Percentiles rank a stretch among this genome's conserved stretches.
Conservation (phyloP, 805 yeast genomes). For the Kodamaea nitidulidarum region DNA sequence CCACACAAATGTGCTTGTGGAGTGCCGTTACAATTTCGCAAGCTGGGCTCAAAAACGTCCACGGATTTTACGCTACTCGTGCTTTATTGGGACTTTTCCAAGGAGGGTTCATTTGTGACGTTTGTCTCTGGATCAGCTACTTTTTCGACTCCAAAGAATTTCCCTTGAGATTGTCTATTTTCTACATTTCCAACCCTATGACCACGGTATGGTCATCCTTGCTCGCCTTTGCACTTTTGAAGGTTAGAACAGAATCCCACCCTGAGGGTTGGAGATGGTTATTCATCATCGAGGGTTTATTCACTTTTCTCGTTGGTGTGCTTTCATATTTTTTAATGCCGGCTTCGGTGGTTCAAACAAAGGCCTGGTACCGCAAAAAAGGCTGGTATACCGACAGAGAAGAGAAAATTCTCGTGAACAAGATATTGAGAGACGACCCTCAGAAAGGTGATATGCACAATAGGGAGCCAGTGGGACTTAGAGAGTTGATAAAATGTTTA, state of each 20-base stretch:
- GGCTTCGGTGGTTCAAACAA: constrained; percentile 43
- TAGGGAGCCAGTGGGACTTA: constrained; percentile 22
- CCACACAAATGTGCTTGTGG: constrained; percentile 23
- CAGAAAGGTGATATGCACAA: constrained; percentile 30
- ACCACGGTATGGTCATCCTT: constrained; percentile 46
- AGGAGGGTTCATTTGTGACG: constrained; percentile 51
- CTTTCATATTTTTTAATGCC: constrained; percentile 42
- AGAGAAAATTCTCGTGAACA: constrained; percentile 26
- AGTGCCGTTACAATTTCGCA: constrained; percentile 22
- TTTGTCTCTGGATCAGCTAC: constrained; percentile 60
- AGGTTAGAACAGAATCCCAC: constrained; percentile 24
- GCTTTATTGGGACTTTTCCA: constrained; percentile 22
- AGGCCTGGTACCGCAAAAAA: constrained; percentile 16
- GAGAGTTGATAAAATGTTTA: constrained; percentile 17
- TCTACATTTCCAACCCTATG: constrained; percentile 53
- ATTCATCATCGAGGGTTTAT: constrained; percentile 20
- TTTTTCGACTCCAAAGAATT: constrained; percentile 60
- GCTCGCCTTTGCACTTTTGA: constrained; percentile 49
- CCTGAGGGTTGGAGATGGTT: constrained; percentile 26
- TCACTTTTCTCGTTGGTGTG: constrained; percentile 19
- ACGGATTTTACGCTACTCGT: constrained; percentile 19
- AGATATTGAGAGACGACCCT: constrained; percentile 29
- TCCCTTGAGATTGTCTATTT: constrained; percentile 53
- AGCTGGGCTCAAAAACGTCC: constrained; percentile 15
- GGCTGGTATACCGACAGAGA: constrained; percentile 29